Evolutionary conservation across 2,329 filamentous ascomycete species (phyloP).

Genomic region (Xylaria sp.): DNA sequence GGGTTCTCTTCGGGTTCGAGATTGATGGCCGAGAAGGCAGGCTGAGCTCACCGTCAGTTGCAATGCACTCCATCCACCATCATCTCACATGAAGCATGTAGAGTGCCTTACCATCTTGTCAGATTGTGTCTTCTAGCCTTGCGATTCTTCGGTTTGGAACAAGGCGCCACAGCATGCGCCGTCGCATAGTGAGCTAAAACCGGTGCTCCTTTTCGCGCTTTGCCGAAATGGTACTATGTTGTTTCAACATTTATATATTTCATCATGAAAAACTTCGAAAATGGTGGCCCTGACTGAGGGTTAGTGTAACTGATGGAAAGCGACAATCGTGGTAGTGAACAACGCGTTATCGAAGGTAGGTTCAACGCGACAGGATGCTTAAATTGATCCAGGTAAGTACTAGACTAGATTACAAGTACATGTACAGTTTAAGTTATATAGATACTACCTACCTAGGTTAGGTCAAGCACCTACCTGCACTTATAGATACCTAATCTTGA

Average conservation of each 20-base stretch:
- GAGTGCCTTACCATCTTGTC: constrained; percentile 36
- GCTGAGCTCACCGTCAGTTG: constrained; percentile 53
- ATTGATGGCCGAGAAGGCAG: constrained; percentile 87
- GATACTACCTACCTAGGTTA: background rate
- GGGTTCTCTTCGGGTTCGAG: constrained; percentile 91
- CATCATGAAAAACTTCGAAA: background rate
- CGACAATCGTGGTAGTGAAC: no score
- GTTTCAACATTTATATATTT: background rate
- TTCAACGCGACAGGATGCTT: constrained; percentile 19
- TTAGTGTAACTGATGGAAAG: no score
- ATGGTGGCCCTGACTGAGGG: background rate
- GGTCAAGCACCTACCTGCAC: no score
- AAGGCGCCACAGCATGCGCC: constrained; percentile 4
- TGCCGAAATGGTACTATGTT: background rate
- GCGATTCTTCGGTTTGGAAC: constrained; percentile 12
- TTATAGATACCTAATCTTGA: no score
- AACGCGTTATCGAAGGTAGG: constrained; percentile 5
- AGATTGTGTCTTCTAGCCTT: constrained; percentile 16
- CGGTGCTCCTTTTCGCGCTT: background rate
- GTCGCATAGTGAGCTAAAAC: constrained; percentile 34
- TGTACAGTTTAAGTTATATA: background rate
- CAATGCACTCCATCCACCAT: background rate
- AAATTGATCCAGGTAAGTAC: constrained; percentile 3
- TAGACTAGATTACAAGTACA: no score
- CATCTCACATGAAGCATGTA: background rate